Conservation (phyloP, 208 protist genomes). For the Naegleria gruberi region DNA sequence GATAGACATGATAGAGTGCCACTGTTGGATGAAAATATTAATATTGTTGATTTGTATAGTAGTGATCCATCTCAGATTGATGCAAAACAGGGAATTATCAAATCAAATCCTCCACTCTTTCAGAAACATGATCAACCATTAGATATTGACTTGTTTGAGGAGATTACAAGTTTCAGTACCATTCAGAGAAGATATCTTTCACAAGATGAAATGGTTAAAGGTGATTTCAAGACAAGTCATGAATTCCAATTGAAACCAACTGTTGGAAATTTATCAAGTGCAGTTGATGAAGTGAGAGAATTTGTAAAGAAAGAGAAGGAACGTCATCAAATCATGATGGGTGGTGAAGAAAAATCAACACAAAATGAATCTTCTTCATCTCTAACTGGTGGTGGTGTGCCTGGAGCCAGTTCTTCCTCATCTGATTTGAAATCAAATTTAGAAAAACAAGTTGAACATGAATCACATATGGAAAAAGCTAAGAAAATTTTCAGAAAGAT, state of each 20-base stretch:
- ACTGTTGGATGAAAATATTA: neutral
- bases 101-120: neutral
- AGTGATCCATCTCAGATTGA: neutral
- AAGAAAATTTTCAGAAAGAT: neutral
- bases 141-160: neutral
- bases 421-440: neutral
- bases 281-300: neutral
- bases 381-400: neutral
- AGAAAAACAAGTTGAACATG: neutral
- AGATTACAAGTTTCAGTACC: neutral
- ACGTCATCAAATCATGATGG: neutral
- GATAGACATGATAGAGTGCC: neutral
- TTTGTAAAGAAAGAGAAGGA: neutral
- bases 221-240: neutral
- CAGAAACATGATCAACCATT: neutral
- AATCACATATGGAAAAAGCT: neutral
- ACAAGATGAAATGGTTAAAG: too few species aligned
- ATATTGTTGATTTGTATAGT: neutral
- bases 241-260: neutral
- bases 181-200: neutral
- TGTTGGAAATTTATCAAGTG: neutral
- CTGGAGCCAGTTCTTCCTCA: too few species aligned
- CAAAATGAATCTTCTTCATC: neutral
- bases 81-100: neutral
- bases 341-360: neutral